Conservation (phyloP, 1,139 yeast species). For the Kodamaea alishanica region DNA sequence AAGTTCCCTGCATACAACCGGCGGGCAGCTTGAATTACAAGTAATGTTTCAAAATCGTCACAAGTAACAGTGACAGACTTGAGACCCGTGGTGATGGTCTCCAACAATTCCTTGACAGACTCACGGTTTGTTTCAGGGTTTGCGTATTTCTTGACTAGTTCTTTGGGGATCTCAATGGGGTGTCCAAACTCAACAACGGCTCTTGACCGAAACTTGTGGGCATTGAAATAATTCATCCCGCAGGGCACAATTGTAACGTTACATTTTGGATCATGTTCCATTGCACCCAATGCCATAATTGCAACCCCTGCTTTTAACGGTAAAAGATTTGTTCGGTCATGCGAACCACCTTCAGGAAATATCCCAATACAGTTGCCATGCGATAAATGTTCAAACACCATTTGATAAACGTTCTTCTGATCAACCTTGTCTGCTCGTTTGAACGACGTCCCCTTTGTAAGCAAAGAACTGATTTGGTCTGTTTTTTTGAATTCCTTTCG, state of each 20-base stretch:
- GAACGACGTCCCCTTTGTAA: constrained; percentile 54
- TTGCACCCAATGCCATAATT: constrained; percentile 46
- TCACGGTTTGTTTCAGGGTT: constrained; percentile 64
- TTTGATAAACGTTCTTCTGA: constrained; percentile 75
- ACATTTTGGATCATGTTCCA: constrained; percentile 62
- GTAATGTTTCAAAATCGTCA: constrained; percentile 31
- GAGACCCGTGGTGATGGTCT: constrained; percentile 24
- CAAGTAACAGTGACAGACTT: constrained; percentile 34
- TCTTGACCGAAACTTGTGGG: constrained; percentile 45
- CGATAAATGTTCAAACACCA: constrained; percentile 78
- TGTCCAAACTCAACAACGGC: constrained; percentile 47
- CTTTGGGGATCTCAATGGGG: constrained; percentile 37
- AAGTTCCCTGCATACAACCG: constrained; percentile 60
- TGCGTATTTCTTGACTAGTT: constrained; percentile 58
- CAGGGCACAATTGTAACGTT: constrained; percentile 47
- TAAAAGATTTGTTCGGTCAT: constrained; percentile 38
- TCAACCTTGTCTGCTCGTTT: constrained; percentile 81
- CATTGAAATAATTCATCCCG: constrained; percentile 47
- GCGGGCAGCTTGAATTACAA: constrained; percentile 37
- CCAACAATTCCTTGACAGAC: constrained; percentile 52
- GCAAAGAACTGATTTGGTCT: constrained; percentile 39
- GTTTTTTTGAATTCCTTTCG: constrained; percentile 66
- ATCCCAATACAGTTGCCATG: constrained; percentile 87
- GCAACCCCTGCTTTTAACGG: constrained; percentile 50
- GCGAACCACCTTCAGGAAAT: constrained; percentile 77